phyloP scores from a whole-genome alignment of 306 rosid genomes.

The Castanopsis chinensis region DNA sequence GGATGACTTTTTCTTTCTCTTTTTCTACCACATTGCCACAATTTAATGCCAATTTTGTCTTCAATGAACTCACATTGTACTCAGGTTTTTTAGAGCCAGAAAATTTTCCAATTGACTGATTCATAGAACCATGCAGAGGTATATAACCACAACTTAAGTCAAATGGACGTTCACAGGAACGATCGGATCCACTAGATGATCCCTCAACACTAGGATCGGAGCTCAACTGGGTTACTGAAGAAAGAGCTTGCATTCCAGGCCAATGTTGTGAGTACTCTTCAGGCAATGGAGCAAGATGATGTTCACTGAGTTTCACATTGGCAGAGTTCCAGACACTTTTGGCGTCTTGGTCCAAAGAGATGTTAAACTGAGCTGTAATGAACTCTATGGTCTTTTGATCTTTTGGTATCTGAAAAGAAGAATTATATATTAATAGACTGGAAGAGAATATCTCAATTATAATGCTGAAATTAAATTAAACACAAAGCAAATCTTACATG shows the following conservation, averaged over 20 bases:
- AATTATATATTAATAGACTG: not conserved
- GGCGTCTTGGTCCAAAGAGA: slow-evolving; percentile 43
- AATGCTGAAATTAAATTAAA: not conserved
- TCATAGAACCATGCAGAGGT: slow-evolving; percentile 22
- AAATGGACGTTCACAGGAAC: slow-evolving; percentile 42
- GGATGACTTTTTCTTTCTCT: slow-evolving; percentile 20
- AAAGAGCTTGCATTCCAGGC: slow-evolving; percentile 27
- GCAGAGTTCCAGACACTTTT: slow-evolving; percentile 22
- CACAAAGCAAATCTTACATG: slow-evolving; percentile 38
- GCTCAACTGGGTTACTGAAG: slow-evolving; percentile 28
- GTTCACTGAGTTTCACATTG: slow-evolving; percentile 29
- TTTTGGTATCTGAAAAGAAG: slow-evolving; percentile 54
- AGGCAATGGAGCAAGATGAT: slow-evolving; percentile 13
- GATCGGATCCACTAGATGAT: slow-evolving; percentile 54
- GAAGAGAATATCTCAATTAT: slow-evolving; percentile 3
- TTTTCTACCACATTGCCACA: slow-evolving; percentile 30
- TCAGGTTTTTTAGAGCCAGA: slow-evolving; percentile 14
- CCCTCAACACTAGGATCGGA: slow-evolving; percentile 55
- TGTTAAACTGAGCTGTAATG: slow-evolving; percentile 39
- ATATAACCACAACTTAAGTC: slow-evolving; percentile 29
- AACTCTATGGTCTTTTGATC: slow-evolving; percentile 48
- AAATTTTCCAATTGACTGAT: slow-evolving; percentile 23
- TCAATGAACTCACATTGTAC: slow-evolving; percentile 23
- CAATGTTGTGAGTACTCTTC: slow-evolving; percentile 20
- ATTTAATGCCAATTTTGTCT: slow-evolving; percentile 24